Base-by-base conservation (phyloP, 2,329 filamentous ascomycete species). In the Purpureocillium takamizusanense region DNA sequence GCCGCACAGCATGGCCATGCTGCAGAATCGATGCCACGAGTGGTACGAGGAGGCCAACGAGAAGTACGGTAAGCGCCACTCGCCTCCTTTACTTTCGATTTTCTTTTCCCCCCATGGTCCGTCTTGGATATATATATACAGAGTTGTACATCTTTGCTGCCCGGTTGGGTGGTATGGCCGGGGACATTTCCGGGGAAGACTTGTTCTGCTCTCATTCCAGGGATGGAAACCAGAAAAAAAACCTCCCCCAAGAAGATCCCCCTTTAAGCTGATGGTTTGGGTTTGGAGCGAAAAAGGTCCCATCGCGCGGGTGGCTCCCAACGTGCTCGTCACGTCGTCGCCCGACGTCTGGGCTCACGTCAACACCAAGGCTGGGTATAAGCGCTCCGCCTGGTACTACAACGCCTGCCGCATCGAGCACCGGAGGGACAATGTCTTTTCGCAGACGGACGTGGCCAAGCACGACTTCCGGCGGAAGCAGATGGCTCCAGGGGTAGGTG, bases 341-440 rank as follows among this genome's bases (percentile, higher is more conserved):
- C 59, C 70, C 0, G 66, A 72, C 23, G 53, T 72, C 7, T 57
- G 68, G 59, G 54, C 56, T 33, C 65, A 53, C 51, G 65, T 64
- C 47, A 67, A 60, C 51, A 62, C 53, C 35, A 58, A 61, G 4
- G 59, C 60, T 3, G 57, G 55, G 3, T 72, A 70, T 35, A 62
- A 52, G 35, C 56, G 63, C 11, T 58, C 57, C 4, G 50, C 56
- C 14, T 70, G 66, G 64, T 71, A 59, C 40, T 65, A 62, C 16
- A 62, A 68, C 30, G 61, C 62, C 4, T 58, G 65, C 31, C 64
- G 66, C 4, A 59, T 74, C 18, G 67, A 76, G 41, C 62, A 68
- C 4, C 63, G 65, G 1, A 56, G 60, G 4, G 69, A 77, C 47
- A 75, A 71, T 39, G 58, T 77, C 27, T 75, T 78, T 42, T 69